Evolutionary conservation across 768 basidiomycete species (phyloP).

Genomic region (Russula sp.): DNA sequence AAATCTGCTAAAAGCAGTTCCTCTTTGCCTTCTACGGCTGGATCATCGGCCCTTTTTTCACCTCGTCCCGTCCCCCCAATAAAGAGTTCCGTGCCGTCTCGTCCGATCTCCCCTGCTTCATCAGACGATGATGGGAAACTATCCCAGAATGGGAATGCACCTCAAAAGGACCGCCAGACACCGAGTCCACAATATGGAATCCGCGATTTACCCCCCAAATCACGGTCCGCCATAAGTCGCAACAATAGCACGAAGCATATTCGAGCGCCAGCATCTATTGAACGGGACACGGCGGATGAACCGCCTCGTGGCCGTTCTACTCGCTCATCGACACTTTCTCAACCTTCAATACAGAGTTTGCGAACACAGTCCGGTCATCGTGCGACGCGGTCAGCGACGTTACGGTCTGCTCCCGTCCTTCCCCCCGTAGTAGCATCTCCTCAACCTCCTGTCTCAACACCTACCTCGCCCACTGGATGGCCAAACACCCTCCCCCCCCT

Average conservation of each 20-base stretch:
- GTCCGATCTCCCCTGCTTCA: constrained; percentile 17
- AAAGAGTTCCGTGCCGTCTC: constrained; percentile 6
- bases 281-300: constrained; percentile 3
- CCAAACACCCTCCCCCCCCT: constrained; percentile 11
- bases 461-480: constrained; percentile 20
- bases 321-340: constrained; percentile 17
- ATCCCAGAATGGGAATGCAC: constrained; percentile 8
- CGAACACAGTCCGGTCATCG: constrained; percentile 7
- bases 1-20: constrained; percentile 9
- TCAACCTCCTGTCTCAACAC: constrained; percentile 12
- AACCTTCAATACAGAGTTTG: constrained; percentile 3
- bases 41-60: constrained; percentile 6
- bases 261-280: constrained; percentile 9
- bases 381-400: constrained; percentile 14
- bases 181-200: constrained; percentile 23
- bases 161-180: constrained; percentile 1
- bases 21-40: constrained; percentile 4
- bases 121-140: constrained; percentile 15
- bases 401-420: constrained; percentile 1
- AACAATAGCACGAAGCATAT: constrained; percentile 13
- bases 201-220: constrained; percentile 19
- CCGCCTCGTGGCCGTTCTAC: constrained; percentile 11
- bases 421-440: not conserved
- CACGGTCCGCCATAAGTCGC: constrained; percentile 15
- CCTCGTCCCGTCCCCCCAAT: constrained; percentile 4